Evolutionary conservation across 805 yeast species (phyloP).

Genomic region (Saccharomyces jurei): DNA sequence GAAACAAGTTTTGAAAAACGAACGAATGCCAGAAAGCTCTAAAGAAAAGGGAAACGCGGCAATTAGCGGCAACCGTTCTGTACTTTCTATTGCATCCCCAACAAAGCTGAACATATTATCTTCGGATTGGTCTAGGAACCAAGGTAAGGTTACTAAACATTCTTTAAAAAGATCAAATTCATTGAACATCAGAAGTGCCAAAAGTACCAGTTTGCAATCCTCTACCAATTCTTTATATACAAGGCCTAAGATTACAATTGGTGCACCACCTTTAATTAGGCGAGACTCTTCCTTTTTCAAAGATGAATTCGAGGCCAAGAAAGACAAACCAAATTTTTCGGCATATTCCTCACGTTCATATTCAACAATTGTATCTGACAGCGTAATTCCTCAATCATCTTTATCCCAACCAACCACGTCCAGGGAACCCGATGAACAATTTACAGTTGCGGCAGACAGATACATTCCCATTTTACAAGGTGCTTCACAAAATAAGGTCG

Average conservation of each 20-base stretch:
- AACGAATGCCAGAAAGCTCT: neutral
- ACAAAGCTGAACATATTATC: constrained; percentile 39
- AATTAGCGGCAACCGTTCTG: constrained; percentile 27
- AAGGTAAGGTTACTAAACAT: constrained; percentile 18
- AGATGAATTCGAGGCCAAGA: constrained; percentile 10
- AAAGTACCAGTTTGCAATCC: neutral
- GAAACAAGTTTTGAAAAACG: neutral
- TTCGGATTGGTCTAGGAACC: constrained; percentile 15
- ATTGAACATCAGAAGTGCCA: constrained; percentile 16
- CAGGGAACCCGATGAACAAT: constrained; percentile 15
- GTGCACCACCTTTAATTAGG: constrained; percentile 26
- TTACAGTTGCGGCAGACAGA: constrained; percentile 41
- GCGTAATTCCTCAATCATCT: constrained; percentile 1
- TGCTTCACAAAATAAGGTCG: constrained; percentile 31
- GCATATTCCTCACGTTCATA: neutral
- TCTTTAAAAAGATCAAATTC: constrained; percentile 20
- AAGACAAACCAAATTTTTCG: constrained; percentile 6
- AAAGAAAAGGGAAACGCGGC: constrained; percentile 8
- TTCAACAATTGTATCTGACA: neutral
- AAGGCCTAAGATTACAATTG: constrained; percentile 21
- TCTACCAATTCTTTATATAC: constrained; percentile 6
- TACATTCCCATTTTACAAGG: constrained; percentile 53
- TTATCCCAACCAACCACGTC: constrained; percentile 3
- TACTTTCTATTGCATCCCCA: constrained; percentile 38
- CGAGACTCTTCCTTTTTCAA: constrained; percentile 29